Evolutionary conservation across 2,329 filamentous ascomycete genomes (phyloP).

Genomic region (Dendrostoma leiphaemia): DNA sequence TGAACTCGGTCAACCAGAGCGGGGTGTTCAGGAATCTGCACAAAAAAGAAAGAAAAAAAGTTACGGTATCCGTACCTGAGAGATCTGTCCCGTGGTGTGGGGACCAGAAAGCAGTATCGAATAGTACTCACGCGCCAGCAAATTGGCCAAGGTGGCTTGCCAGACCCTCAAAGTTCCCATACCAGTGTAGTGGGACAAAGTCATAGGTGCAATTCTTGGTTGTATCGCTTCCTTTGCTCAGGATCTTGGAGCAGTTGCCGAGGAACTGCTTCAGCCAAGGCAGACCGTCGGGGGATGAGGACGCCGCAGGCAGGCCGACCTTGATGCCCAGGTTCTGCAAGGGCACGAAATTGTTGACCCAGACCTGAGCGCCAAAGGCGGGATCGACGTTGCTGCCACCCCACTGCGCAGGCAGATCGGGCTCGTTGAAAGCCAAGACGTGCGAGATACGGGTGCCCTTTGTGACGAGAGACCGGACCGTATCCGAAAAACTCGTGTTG

Average conservation of each 20-base stretch:
- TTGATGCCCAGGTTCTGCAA: constrained; percentile 62
- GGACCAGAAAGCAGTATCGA: not conserved
- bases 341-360: constrained; percentile 71
- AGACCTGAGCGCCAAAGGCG: constrained; percentile 60
- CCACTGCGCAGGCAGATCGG: constrained; percentile 53
- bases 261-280: constrained; percentile 68
- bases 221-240: constrained; percentile 39
- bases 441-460: constrained; percentile 60
- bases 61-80: no score
- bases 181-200: constrained; percentile 66
- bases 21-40: constrained; percentile 56
- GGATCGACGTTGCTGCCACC: constrained; percentile 65
- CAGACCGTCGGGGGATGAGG: constrained; percentile 58
- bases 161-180: constrained; percentile 67
- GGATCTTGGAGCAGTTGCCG: constrained; percentile 57
- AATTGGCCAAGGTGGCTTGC: constrained; percentile 65
- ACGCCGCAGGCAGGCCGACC: constrained; percentile 69
- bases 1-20: constrained; percentile 81
- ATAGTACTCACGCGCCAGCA: constrained; percentile 38
- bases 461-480: constrained; percentile 54
- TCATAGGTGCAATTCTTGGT: constrained; percentile 58
- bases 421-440: constrained; percentile 78
- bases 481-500: constrained; percentile 57
- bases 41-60: no score
- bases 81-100: no score